Evolutionary conservation across 352 stramenopile species (phyloP).

Genomic region (Globisporangium camurandrum): DNA sequence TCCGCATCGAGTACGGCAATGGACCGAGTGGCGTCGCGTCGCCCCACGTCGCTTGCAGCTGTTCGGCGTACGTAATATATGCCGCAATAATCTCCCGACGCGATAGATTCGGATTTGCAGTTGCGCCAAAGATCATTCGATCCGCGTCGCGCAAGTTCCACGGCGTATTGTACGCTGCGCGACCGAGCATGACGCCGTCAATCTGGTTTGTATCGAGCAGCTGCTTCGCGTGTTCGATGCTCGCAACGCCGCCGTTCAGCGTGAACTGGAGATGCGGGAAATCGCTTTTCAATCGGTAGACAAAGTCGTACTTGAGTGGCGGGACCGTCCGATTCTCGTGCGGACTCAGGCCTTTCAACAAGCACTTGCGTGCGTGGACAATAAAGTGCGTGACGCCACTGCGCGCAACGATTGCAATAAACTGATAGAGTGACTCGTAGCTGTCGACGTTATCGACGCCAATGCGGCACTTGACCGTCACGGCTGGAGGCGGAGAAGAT

Average conservation of each 20-base stretch:
- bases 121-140: slow-evolving; percentile 66
- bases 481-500: slow-evolving; percentile 25
- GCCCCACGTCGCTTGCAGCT: slow-evolving; percentile 70
- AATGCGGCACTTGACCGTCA: slow-evolving; percentile 99
- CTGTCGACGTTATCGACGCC: slow-evolving; percentile 93
- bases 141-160: slow-evolving; percentile 87
- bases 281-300: slow-evolving; percentile 92
- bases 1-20: slow-evolving; percentile 67
- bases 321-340: slow-evolving; percentile 98
- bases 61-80: slow-evolving; percentile 85
- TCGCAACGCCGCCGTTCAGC: slow-evolving; percentile 96
- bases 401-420: slow-evolving; percentile 88
- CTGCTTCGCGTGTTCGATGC: slow-evolving; percentile 86
- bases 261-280: slow-evolving; percentile 95
- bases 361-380: slow-evolving; percentile 97
- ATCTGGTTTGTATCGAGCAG: slow-evolving; percentile 76
- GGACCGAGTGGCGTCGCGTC: slow-evolving; percentile 30
- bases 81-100: slow-evolving; percentile 72
- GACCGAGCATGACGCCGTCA: slow-evolving; percentile 88
- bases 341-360: slow-evolving; percentile 93
- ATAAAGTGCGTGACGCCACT: slow-evolving; percentile 94
- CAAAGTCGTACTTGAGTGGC: slow-evolving; percentile 93
- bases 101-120: slow-evolving; percentile 74
- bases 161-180: slow-evolving; percentile 83
- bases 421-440: slow-evolving; percentile 89